Base-by-base conservation (phyloP, 495 filamentous ascomycete genomes). In the Daldinia bambusicola region DNA sequence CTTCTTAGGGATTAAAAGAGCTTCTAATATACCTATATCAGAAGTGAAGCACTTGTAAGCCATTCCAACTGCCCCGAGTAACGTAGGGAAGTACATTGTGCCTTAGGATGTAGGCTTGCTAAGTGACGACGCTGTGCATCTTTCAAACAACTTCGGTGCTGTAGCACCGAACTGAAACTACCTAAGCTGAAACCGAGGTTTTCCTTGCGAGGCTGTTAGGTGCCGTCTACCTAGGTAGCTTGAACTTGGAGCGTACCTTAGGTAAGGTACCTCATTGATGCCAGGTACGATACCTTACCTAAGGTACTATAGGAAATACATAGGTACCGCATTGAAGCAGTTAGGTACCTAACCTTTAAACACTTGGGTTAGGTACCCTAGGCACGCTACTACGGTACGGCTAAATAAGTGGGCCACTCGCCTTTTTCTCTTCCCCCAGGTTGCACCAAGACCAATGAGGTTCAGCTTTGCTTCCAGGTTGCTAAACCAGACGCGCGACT, bases 401-500 rank as follows among this genome's bases (percentile, higher is more conserved):
- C 55, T 40, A 59, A 9, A 30, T 59, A 59, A 32, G 32, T 58
- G 53, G 55, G 13, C 6, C 1, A 7, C 53, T 8, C n/a, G 0
- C 18, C 32, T 6, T 57, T 20, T 20, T 38, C n/a, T n/a, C n/a
- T 14, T 12, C 34, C 53, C 34, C 55, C 61, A 56, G 51, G 61
- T 37, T 64, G 31, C 37, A 53, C 55, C 40, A 57, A 38, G 34
- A 34, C 55, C 7, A 57, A 57, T 57, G 22, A 57, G 55, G 32
- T 57, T 34, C 50, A 57, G 20, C 22, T 14, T 38, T 45, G 37
- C 45, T 53, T 26, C 6, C 7, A 30, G 22, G 50, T 48, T 48
- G 12, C 51, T 61, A 56, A 20, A 36, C 59, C 45, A 31, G 59
- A 58, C 69, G 63, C 69, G 63, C 69, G 69, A 61, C 64, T 72